Percentiles rank a stretch among this genome's conserved stretches.
phyloP scores from a whole-genome alignment of 805 yeast species.

The Kockiozyma suomiensis region DNA sequence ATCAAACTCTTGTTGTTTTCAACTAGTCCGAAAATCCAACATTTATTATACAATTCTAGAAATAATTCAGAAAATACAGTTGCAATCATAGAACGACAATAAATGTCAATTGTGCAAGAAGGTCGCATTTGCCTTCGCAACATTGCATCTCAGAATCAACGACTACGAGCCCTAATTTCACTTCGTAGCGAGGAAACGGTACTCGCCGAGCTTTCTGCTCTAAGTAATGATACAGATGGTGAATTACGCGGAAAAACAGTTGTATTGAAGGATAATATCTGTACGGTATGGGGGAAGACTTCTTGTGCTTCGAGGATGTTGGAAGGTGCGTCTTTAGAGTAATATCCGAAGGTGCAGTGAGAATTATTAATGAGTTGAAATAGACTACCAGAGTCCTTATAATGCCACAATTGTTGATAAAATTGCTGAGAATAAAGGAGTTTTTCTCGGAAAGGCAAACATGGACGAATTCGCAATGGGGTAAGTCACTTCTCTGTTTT shows the following conservation, averaged over 20 bases:
- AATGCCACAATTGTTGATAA: constrained; percentile 71
- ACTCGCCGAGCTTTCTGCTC: background rate
- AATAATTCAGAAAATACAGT: too few species aligned
- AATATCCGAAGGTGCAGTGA: background rate
- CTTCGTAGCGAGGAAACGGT: constrained; percentile 15
- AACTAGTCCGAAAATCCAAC: too few species aligned
- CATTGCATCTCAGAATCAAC: constrained; percentile 9
- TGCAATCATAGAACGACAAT: background rate
- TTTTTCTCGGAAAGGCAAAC: constrained; percentile 75
- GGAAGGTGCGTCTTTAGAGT: constrained; percentile 32
- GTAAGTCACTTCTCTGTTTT: constrained; percentile 33
- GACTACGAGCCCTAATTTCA: constrained; percentile 25
- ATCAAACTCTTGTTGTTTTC: background rate
- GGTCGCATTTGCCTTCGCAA: constrained; percentile 20
- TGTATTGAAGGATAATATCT: constrained; percentile 81
- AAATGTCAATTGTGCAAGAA: background rate
- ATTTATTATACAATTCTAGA: too few species aligned
- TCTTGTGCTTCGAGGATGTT: constrained; percentile 78
- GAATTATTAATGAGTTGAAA: background rate
- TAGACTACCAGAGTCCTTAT: constrained; percentile 69
- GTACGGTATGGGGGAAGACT: constrained; percentile 65
- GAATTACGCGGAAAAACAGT: constrained; percentile 43
- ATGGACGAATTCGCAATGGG: constrained; percentile 99
- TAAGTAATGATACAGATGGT: background rate
- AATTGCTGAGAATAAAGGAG: constrained; percentile 56